These are phyloP conservation scores for Scutellaria minor DNA, from an alignment of 257 asterid genomes.

Conservation along the genomic window DNA sequence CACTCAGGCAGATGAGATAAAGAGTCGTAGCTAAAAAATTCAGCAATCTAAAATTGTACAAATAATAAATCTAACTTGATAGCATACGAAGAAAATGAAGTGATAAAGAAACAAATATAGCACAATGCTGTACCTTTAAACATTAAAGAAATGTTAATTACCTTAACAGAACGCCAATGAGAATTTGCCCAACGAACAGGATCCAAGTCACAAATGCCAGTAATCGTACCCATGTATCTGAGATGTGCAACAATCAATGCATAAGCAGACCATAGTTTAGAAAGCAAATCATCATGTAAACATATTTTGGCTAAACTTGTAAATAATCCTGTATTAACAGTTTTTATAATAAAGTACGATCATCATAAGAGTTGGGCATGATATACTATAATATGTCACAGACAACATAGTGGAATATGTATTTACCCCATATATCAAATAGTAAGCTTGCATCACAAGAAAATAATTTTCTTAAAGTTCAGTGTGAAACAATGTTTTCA, in stretches of 20 bases:
- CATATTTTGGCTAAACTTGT: neutral
- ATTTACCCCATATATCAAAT: neutral
- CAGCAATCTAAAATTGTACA: neutral
- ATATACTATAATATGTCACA: neutral
- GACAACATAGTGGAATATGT: neutral
- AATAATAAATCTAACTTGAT: neutral
- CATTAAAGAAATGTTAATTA: conserved; percentile 31
- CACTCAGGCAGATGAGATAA: neutral
- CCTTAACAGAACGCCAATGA: conserved; percentile 99
- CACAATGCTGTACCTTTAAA: neutral
- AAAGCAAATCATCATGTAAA: neutral
- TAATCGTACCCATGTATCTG: conserved; percentile 98
- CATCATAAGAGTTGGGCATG: neutral
- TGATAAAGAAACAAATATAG: neutral
- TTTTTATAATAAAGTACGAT: neutral
- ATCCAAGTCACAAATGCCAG: conserved; percentile 95
- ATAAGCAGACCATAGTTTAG: conserved; percentile 27
- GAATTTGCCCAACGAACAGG: conserved; percentile 94
- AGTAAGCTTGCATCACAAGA: conserved; percentile 3
- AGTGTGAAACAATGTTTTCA: neutral
- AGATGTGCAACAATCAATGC: conserved; percentile 33
- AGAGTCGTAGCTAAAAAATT: neutral
- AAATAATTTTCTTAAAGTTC: conserved; percentile 12
- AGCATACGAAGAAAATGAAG: conserved; percentile 1
- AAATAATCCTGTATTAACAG: neutral